Evolutionary conservation across 176 grass and related monocot species (phyloP), one percentile per base, ranked within the genome.

Genomic region (Zea luxurians): DNA sequence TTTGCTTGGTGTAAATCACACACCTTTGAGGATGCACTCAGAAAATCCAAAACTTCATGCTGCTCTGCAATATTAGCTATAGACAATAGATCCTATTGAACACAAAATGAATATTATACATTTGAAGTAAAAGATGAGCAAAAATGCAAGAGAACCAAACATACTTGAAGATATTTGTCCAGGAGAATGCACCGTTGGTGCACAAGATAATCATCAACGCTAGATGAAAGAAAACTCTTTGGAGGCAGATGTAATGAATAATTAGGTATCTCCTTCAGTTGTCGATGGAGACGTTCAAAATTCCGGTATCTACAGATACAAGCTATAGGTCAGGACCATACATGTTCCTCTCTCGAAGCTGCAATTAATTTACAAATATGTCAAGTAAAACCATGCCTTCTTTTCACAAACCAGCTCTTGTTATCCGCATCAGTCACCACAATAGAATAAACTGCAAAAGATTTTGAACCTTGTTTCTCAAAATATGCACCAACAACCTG

Each of bases 391-490:
- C 7, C 90, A 85, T 99, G 73, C 96, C 96, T 95, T 99, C 96
- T 86, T 95, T 99, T 99, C 67, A 99, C 96, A 95, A 93, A 99
- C 92, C 92, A 95, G 57, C 88, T 87, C 86, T 89, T 92, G 90
- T 82, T 92, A 84, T 90, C 92, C 52, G 86, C 81, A 86, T 90
- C 96, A 71, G 92, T 83, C 21, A 92, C 92, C 48, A 92, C 96
- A 87, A 99, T 92, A 69, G 92, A 99, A 92, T 99, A 99, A 89
- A 99, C 92, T 72, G 96, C 96, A 81, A 99, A 95, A 81, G 92
- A 94, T 89, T 95, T 95, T 68, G 96, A 95, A 71, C 88, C 75
- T 69, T 87, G 66, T 79, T 99, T 99, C 72, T 95, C 96, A 37
- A 99, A 99, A 88, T 91, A 93, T 78, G 96, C 96, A 69, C 96